phyloP scores from a whole-genome alignment of 106 monocot genomes.

The Agapanthus africanus region DNA sequence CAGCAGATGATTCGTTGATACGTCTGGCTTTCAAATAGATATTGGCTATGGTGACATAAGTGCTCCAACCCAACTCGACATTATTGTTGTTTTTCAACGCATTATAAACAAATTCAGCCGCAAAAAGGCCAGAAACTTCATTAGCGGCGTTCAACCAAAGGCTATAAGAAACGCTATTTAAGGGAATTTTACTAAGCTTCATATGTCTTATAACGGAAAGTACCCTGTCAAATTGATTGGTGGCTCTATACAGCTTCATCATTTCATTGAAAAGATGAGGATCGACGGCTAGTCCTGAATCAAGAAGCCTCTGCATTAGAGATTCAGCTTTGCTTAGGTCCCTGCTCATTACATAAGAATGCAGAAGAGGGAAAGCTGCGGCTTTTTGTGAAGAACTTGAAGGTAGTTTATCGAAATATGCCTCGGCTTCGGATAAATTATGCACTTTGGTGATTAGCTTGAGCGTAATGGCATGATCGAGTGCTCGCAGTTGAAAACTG shows the following conservation, averaged over 20 bases:
- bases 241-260: slow-evolving; percentile 77
- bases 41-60: slow-evolving; percentile 55
- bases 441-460: slow-evolving; percentile 53
- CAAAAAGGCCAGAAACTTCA: slow-evolving; percentile 34
- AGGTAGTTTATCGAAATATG: slow-evolving; percentile 47
- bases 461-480: slow-evolving; percentile 55
- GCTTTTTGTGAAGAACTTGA: slow-evolving; percentile 33
- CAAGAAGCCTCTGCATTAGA: slow-evolving; percentile 29
- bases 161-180: slow-evolving; percentile 66
- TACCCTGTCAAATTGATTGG: slow-evolving; percentile 39
- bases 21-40: slow-evolving; percentile 31
- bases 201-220: slow-evolving; percentile 48
- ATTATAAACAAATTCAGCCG: slow-evolving; percentile 44
- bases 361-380: slow-evolving; percentile 65
- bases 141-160: slow-evolving; percentile 60
- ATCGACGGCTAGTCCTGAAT: slow-evolving; percentile 16
- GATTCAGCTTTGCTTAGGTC: slow-evolving; percentile 53
- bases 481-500: slow-evolving; percentile 26
- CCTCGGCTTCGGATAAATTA: slow-evolving; percentile 49
- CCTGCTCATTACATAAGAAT: slow-evolving; percentile 48
- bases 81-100: slow-evolving; percentile 57
- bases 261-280: slow-evolving; percentile 75
- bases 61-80: slow-evolving; percentile 74
- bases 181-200: slow-evolving; percentile 49
- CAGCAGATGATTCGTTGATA: slow-evolving; percentile 33